phyloP scores from a whole-genome alignment of 495 filamentous ascomycete genomes.

The Aspergillus leporis region DNA sequence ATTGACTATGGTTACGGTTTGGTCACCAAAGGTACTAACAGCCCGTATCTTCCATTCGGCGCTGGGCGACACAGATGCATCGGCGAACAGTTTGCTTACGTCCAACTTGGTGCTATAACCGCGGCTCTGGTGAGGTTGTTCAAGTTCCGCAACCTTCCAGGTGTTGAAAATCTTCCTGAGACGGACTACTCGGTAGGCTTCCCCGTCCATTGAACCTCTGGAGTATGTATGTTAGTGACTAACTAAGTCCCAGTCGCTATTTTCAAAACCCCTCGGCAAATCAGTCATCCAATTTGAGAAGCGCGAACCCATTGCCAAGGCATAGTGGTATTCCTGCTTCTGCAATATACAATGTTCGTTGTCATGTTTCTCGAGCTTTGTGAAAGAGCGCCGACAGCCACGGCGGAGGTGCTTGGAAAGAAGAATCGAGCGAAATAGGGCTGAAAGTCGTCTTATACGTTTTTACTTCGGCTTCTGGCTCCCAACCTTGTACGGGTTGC shows the following conservation, averaged over 20 bases:
- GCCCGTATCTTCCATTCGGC: slow-evolving; percentile 58
- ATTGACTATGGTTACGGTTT: slow-evolving; percentile 51
- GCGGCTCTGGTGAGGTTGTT: slow-evolving; percentile 49
- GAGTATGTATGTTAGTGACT: slow-evolving; percentile 13
- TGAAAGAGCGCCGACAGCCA: background rate
- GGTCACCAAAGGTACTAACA: slow-evolving; percentile 53
- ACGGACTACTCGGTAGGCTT: slow-evolving; percentile 52
- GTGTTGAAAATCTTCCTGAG: slow-evolving; percentile 36
- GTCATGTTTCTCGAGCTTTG: background rate
- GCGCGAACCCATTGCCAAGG: slow-evolving; percentile 29
- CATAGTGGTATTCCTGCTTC: slow-evolving; percentile 19
- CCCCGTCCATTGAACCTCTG: background rate
- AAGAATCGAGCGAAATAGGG: background rate
- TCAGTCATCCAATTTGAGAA: slow-evolving; percentile 46
- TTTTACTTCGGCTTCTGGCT: background rate
- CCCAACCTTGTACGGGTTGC: background rate
- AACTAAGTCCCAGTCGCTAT: slow-evolving; percentile 41
- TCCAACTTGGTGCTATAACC: slow-evolving; percentile 50
- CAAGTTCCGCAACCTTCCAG: slow-evolving; percentile 38
- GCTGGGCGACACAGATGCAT: slow-evolving; percentile 59
- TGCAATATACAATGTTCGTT: background rate
- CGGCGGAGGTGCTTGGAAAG: slow-evolving; percentile 7
- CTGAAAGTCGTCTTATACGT: background rate
- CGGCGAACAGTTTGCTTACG: slow-evolving; percentile 58
- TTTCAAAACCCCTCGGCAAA: slow-evolving; percentile 49